Evolutionary conservation across 148 eudicot species (phyloP), one percentile per base, ranked within the genome.

Genomic region (Amaranthus hypochondriacus): DNA sequence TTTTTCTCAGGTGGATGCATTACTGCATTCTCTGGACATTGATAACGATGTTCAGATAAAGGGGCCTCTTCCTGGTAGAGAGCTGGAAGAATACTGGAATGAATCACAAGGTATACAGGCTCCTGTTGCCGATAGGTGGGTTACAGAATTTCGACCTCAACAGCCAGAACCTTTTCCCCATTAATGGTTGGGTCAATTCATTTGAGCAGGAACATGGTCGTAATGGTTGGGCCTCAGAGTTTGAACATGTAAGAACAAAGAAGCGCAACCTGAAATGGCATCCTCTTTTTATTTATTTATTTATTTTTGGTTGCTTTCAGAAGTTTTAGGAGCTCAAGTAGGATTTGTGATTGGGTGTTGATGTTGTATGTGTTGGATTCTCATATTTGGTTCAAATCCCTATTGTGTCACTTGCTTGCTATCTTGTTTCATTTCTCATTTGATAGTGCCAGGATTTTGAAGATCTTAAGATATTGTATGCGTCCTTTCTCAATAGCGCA

Each of bases 171-270:
- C 75, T 60, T 83, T 84, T 63, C 84, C 84, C 81, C 73, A 92
- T 94, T 70, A 84, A 87, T 84, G 68, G 84, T 68, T 95, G 99
- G 99, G 94, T 81, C 56, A 89, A 80, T 77, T 86, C 87, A 54
- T 95, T 95, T 86, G 92, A 92, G 79, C 83, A 71, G 71, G 89
- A 95, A 72, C 89, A 92, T 77, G 98, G 99, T 46, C 84, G 87
- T 66, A 81, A 79, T 81, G 97, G 90, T 51, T 95, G 99, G 99
- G 99, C 97, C 73, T 90, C 96, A 83, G 96, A 95, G 83, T 95
- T 95, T 86, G 89, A 88, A 74, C 93, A 84, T 73, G 98, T 95
- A 87, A 87, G 96, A 28, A 28, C 39, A 28, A 28, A 28, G 39
- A 53, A 60, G 11, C 67, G 47, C 56, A 65, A 48, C 62, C 75